Conservation (phyloP, 495 filamentous ascomycete genomes). For the Bombardia bombarda region DNA sequence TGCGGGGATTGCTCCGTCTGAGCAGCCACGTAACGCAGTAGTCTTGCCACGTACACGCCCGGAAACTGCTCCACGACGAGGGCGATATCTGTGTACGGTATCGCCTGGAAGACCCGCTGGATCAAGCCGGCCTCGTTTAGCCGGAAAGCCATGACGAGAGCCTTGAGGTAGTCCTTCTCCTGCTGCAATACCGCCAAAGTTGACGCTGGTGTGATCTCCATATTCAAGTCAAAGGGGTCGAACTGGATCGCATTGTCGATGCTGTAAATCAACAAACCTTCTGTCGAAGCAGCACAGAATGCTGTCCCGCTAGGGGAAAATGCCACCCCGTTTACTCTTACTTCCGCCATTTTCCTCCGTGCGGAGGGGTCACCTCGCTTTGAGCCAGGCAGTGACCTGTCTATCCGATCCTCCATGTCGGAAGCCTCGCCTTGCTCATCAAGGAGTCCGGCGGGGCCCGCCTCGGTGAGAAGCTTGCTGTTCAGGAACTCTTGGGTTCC, state of each 20-base stretch:
- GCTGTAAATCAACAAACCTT: slow-evolving; percentile 87
- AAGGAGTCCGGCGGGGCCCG: slow-evolving; percentile 71
- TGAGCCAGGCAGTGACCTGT: slow-evolving; percentile 78
- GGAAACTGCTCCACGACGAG: slow-evolving; percentile 76
- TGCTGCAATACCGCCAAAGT: slow-evolving; percentile 67
- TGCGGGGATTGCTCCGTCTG: slow-evolving; percentile 87
- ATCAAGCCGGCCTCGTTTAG: slow-evolving; percentile 75
- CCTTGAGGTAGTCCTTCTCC: slow-evolving; percentile 78
- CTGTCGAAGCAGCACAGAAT: slow-evolving; percentile 92
- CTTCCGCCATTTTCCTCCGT: slow-evolving; percentile 67
- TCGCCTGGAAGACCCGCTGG: slow-evolving; percentile 74
- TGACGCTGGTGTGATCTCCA: slow-evolving; percentile 77
- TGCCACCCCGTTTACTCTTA: slow-evolving; percentile 75
- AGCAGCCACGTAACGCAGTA: slow-evolving; percentile 77
- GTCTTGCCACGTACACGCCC: slow-evolving; percentile 71
- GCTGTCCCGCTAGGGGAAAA: slow-evolving; percentile 83
- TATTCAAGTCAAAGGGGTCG: slow-evolving; percentile 92
- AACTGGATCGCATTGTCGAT: slow-evolving; percentile 75
- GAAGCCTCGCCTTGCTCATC: slow-evolving; percentile 84
- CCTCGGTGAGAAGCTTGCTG: slow-evolving; percentile 83
- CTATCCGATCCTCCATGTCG: slow-evolving; percentile 77
- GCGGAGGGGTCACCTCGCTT: slow-evolving; percentile 73
- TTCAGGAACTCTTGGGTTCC: slow-evolving; percentile 96
- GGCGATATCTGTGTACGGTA: slow-evolving; percentile 65
- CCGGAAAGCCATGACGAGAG: slow-evolving; percentile 93